Evolutionary conservation across 257 asterid species (phyloP).

Genomic region (Striga asiatica): DNA sequence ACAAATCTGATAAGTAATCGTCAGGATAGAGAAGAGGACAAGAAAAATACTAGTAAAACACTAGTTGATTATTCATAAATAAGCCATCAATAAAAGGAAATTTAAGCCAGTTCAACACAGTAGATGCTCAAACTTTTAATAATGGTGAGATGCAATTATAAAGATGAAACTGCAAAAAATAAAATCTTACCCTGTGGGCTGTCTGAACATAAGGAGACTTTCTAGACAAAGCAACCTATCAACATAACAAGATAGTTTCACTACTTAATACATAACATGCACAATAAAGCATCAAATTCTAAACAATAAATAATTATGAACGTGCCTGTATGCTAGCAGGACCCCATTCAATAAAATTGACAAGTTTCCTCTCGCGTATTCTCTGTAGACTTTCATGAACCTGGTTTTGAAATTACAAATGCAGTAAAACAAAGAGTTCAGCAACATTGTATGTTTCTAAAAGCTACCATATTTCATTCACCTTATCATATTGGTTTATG

Average conservation of each 20-base stretch:
- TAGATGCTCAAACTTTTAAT: no score
- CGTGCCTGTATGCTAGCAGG: constrained; percentile 98
- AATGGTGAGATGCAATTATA: neutral
- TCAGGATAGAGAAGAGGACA: neutral
- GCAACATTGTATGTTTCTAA: neutral
- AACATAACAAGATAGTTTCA: constrained; percentile 19
- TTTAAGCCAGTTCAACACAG: neutral
- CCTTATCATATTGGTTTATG: neutral
- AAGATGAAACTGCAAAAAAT: neutral
- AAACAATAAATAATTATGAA: constrained; percentile 2
- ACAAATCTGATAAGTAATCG: neutral
- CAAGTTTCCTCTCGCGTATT: constrained; percentile 95
- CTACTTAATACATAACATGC: neutral
- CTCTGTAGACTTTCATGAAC: constrained; percentile 98
- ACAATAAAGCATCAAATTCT: neutral
- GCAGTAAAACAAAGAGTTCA: constrained; percentile 11
- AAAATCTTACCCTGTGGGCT: constrained; percentile 81
- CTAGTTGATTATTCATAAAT: neutral
- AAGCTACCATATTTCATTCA: neutral
- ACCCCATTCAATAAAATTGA: constrained; percentile 98
- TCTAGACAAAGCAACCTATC: constrained; percentile 94
- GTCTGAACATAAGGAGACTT: constrained; percentile 98
- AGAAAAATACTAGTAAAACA: no score
- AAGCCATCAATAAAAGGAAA: neutral
- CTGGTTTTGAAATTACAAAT: constrained; percentile 31